These are phyloP conservation scores for Piper longum DNA, from an alignment of 164 flowering plant genomes.

Conservation along the genomic window DNA sequence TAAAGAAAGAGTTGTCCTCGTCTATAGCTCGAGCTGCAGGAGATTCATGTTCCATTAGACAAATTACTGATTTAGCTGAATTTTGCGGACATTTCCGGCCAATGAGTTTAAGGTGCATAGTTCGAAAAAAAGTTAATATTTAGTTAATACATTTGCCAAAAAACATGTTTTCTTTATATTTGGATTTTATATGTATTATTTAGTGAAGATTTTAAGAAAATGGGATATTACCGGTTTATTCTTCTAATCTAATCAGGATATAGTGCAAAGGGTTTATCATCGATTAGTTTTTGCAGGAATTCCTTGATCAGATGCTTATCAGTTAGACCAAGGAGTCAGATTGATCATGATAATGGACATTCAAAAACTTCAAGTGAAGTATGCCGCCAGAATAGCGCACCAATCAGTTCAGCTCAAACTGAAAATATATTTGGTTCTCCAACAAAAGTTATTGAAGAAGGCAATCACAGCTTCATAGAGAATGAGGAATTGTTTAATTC, in stretches of 20 bases:
- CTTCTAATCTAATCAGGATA: background rate
- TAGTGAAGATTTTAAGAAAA: no score
- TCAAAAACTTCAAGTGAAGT: background rate
- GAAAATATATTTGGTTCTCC: conserved; percentile 58
- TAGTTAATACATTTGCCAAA: no score
- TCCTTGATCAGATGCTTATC: conserved; percentile 28
- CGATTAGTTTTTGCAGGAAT: conserved; percentile 29
- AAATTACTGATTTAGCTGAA: conserved; percentile 30
- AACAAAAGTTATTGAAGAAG: conserved; percentile 58
- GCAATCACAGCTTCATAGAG: conserved; percentile 49
- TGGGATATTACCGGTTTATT: background rate
- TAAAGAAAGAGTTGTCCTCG: conserved; percentile 36
- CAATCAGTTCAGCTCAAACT: conserved; percentile 18
- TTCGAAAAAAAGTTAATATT: background rate
- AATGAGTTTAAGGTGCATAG: conserved; percentile 34
- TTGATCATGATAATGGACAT: conserved; percentile 13
- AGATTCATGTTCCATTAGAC: conserved; percentile 26
- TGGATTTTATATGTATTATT: no score
- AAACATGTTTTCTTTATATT: no score
- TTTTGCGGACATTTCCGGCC: conserved; percentile 54
- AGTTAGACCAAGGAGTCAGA: conserved; percentile 17
- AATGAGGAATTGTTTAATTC: conserved; percentile 57
- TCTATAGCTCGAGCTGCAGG: conserved; percentile 43
- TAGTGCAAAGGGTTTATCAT: background rate
- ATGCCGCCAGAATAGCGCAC: background rate